Percentiles rank a stretch among this genome's conserved stretches.
Evolutionary conservation across 768 basidiomycete species (phyloP).

Genomic region (Harrya chromipes): DNA sequence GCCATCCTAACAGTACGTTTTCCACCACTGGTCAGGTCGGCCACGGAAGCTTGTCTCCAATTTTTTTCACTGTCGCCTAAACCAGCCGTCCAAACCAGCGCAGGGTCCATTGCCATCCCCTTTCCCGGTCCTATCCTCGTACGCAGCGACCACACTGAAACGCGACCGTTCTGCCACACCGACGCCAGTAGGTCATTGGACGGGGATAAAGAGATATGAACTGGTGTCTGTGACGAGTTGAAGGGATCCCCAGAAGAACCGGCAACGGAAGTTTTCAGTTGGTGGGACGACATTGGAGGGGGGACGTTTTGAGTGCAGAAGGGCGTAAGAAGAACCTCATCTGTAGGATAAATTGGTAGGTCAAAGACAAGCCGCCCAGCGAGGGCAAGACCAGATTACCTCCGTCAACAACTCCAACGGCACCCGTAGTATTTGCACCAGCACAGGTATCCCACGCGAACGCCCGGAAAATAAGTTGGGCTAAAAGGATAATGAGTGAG

Average conservation of each 20-base stretch:
- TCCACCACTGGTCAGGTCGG: constrained; percentile 2
- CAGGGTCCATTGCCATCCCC: constrained; percentile 59
- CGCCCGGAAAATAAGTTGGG: constrained; percentile 52
- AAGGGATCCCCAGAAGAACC: neutral
- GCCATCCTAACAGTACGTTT: constrained; percentile 23
- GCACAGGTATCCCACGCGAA: constrained; percentile 79
- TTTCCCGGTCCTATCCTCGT: constrained; percentile 58
- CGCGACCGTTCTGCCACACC: constrained; percentile 66
- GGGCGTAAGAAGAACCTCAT: constrained; percentile 77
- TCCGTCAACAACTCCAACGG: constrained; percentile 88
- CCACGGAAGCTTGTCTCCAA: constrained; percentile 32
- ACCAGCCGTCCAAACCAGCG: constrained; percentile 33
- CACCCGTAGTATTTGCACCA: constrained; percentile 78
- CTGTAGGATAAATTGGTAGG: constrained; percentile 38
- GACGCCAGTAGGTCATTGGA: constrained; percentile 56
- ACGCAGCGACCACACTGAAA: constrained; percentile 68
- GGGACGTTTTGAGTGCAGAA: constrained; percentile 94
- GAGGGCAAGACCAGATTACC: constrained; percentile 44
- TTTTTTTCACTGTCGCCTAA: constrained; percentile 10
- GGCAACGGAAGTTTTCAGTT: constrained; percentile 31
- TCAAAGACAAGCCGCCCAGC: neutral
- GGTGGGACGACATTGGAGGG: constrained; percentile 91
- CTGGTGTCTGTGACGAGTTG: constrained; percentile 39
- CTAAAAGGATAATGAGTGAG: constrained; percentile 30
- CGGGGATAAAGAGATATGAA: constrained; percentile 63